Evolutionary conservation across 2,329 filamentous ascomycete genomes (phyloP), one percentile per base, ranked within the genome.

Genomic region (Zarea fungicola): DNA sequence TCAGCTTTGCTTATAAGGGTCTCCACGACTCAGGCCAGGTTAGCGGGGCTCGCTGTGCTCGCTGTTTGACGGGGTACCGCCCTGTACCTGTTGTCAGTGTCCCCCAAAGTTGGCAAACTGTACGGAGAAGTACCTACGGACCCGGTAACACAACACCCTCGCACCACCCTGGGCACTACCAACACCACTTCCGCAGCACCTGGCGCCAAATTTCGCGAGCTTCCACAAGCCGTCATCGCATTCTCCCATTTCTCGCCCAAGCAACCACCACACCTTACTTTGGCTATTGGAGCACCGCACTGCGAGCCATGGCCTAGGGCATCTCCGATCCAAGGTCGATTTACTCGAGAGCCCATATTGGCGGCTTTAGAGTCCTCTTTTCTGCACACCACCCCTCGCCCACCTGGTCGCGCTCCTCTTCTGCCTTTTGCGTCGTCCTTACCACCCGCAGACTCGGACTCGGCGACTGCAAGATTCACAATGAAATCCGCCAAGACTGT

Each of bases 401-500:
- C 40, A n/a, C n/a, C n/a, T n/a, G 43, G 35, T 53, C 52, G 41
- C 28, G 44, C 46, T 37, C 39, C 8, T 37, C 14, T 13, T 41
- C 48, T 8, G n/a, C 26, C 22, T 32, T 40, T 22, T 28, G 25
- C 42, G n/a, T 31, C 34, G 34, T 48, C 36, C 19, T 37, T 47
- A 41, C 39, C 22, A 47, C 49, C 51, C 37, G 22, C n/a, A 22
- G 6, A 22, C 19, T 37, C 56, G 53, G 42, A 42, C 37, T 26
- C 40, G 25, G 51, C 40, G 44, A 37, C 39, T 25, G 23, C 50
- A 44, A 31, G 23, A 13, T 42, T 54, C 54, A 66, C 59, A 32
- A 82, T 82, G 78, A 82, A 78, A 66, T 75, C 77, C 39, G 73
- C 75, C 42, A 81, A 78, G 58, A 66, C 69, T 22, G 60, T 69